Evolutionary conservation across 306 rosid genomes (phyloP).

Genomic region (Carpinus fangiana): DNA sequence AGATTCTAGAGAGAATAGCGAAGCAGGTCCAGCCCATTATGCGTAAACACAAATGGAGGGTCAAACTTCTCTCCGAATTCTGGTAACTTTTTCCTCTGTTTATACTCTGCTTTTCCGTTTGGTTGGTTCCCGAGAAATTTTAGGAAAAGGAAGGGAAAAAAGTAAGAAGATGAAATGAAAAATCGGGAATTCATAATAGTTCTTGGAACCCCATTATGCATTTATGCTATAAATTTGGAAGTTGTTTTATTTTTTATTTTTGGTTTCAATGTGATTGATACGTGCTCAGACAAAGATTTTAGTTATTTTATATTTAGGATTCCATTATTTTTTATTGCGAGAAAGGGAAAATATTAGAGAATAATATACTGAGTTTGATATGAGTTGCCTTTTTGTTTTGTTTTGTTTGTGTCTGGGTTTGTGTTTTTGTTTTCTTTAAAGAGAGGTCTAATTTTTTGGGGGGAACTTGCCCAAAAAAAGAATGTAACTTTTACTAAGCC

Average conservation of each 20-base stretch:
- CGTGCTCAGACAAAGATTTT: neutral
- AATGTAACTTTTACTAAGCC: neutral
- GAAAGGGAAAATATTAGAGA: neutral
- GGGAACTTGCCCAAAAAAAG: too few species aligned
- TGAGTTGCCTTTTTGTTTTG: neutral
- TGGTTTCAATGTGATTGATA: neutral
- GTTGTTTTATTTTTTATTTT: neutral
- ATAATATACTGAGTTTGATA: neutral
- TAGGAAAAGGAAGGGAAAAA: neutral
- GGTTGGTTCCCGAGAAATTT: constrained; percentile 11
- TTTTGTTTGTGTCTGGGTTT: neutral
- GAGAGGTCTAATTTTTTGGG: neutral
- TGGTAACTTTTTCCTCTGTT: constrained; percentile 41
- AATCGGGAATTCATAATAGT: neutral
- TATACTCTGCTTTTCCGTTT: neutral
- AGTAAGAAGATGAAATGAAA: neutral
- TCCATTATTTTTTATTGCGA: neutral
- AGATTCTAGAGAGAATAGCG: constrained; percentile 74
- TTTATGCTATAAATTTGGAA: neutral
- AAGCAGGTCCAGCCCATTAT: constrained; percentile 95
- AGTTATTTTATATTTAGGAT: neutral
- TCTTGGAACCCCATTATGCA: neutral
- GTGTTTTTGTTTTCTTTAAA: neutral
- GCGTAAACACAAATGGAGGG: constrained; percentile 88
- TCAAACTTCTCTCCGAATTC: constrained; percentile 83